These are phyloP conservation scores for Haplosporangium gracile DNA, from an alignment of 192 early-diverging fungal genomes.

Conservation along the genomic window DNA sequence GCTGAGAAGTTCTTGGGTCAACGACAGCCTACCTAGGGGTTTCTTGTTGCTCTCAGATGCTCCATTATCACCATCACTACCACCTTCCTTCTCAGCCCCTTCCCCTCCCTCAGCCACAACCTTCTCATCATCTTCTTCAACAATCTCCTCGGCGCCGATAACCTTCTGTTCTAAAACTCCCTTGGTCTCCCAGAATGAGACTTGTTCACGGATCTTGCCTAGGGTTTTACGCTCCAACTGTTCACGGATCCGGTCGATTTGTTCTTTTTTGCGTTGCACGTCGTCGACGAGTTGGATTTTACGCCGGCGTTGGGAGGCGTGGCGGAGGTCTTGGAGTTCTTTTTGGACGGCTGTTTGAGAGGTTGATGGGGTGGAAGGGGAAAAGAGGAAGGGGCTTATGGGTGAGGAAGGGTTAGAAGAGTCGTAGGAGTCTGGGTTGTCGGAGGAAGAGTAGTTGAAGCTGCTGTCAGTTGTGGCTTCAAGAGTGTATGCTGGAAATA, in stretches of 20 bases:
- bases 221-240: slow-evolving; percentile 19
- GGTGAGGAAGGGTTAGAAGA: not conserved
- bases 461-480: not conserved
- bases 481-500: too few relatives aligned
- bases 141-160: slow-evolving; percentile 24
- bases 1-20: not conserved
- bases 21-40: not conserved
- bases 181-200: slow-evolving; percentile 45
- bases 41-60: not conserved
- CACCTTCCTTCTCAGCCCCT: not conserved
- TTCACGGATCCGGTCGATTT: slow-evolving; percentile 39
- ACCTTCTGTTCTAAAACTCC: slow-evolving; percentile 49
- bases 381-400: not conserved
- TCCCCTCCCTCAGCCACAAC: not conserved
- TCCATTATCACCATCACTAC: not conserved
- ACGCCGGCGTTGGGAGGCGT: not conserved
- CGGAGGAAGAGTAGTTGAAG: too few relatives aligned
- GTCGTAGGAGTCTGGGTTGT: too few relatives aligned
- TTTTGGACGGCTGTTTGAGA: not conserved
- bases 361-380: not conserved
- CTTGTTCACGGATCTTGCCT: slow-evolving; percentile 40
- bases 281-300: slow-evolving; percentile 37
- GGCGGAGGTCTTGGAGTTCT: not conserved
- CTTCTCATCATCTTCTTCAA: slow-evolving; percentile 11
- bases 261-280: slow-evolving; percentile 46